These are phyloP conservation scores for Aspergillus egyptiacus DNA, from an alignment of 495 filamentous ascomycete species.

Conservation along the genomic window DNA sequence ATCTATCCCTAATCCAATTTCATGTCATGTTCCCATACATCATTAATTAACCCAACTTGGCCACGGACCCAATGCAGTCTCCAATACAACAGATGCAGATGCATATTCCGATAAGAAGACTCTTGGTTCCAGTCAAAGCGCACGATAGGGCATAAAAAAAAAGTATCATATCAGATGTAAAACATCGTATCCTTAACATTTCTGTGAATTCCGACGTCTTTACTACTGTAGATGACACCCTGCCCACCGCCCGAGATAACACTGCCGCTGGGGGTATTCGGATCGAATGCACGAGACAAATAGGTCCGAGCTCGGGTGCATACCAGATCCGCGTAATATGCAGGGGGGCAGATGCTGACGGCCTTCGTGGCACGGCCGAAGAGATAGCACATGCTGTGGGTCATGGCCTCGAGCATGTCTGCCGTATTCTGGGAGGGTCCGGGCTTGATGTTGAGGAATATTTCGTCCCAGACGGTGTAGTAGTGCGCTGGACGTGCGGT, in stretches of 20 bases:
- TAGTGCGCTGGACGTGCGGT: conserved; percentile 79
- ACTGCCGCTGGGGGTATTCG: conserved; percentile 21
- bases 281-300: conserved; percentile 16
- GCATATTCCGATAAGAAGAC: too few relatives aligned
- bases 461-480: conserved; percentile 69
- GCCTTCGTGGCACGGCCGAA: conserved; percentile 76
- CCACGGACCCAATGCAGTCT: too few relatives aligned
- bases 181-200: conserved; percentile 64
- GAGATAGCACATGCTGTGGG: conserved; percentile 71
- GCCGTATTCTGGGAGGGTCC: conserved; percentile 41
- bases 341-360: conserved; percentile 72
- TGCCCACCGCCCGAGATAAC: conserved; percentile 16
- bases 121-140: too few relatives aligned
- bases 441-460: conserved; percentile 43
- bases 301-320: conserved; percentile 67
- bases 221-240: neutral
- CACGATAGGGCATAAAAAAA: too few relatives aligned
- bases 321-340: conserved; percentile 76
- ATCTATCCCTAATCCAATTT: neutral
- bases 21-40: too few relatives aligned
- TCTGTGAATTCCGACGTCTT: conserved; percentile 36
- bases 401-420: conserved; percentile 57
- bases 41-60: too few relatives aligned
- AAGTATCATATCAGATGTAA: conserved; percentile 51
- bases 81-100: neutral